phyloP scores from a whole-genome alignment of 2,329 filamentous ascomycete genomes.

The Albifimbria verrucaria region DNA sequence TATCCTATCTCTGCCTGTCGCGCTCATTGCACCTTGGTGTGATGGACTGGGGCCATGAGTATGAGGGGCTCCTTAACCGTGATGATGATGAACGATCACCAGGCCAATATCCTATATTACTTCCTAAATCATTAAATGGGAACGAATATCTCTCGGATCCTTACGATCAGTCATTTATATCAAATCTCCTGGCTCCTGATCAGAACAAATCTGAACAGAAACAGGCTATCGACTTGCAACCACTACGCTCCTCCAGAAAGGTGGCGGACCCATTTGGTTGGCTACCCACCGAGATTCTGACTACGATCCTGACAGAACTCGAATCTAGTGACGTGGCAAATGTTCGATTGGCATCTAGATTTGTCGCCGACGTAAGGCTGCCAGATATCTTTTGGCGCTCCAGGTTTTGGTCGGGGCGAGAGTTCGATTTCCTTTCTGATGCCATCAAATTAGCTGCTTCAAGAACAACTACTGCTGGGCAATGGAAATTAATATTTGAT shows the following conservation, averaged over 20 bases:
- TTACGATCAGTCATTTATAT: conserved; percentile 1
- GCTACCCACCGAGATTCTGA: conserved; percentile 2
- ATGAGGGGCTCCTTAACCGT: conserved; percentile 4
- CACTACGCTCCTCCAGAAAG: background rate
- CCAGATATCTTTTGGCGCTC: conserved; percentile 2
- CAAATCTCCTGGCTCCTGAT: no score
- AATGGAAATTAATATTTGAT: background rate
- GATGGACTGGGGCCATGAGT: conserved; percentile 6
- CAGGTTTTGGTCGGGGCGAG: conserved; percentile 2
- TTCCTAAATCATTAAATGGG: background rate
- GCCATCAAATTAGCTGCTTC: no score
- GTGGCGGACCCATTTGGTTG: conserved; percentile 1
- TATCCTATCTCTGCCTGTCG: conserved; percentile 9
- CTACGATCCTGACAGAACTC: background rate
- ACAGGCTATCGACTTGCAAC: background rate
- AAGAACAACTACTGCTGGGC: background rate
- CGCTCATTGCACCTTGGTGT: conserved; percentile 2
- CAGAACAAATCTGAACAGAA: no score
- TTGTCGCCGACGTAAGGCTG: background rate
- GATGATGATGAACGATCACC: conserved; percentile 1
- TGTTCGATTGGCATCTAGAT: conserved; percentile 2
- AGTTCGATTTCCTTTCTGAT: background rate
- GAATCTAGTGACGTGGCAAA: conserved; percentile 1
- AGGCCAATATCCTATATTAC: conserved; percentile 4
- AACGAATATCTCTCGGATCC: background rate